Percentiles rank a stretch among this genome's conserved stretches.
phyloP scores from a whole-genome alignment of 441 rosid genomes.

The Melastoma candidum region DNA sequence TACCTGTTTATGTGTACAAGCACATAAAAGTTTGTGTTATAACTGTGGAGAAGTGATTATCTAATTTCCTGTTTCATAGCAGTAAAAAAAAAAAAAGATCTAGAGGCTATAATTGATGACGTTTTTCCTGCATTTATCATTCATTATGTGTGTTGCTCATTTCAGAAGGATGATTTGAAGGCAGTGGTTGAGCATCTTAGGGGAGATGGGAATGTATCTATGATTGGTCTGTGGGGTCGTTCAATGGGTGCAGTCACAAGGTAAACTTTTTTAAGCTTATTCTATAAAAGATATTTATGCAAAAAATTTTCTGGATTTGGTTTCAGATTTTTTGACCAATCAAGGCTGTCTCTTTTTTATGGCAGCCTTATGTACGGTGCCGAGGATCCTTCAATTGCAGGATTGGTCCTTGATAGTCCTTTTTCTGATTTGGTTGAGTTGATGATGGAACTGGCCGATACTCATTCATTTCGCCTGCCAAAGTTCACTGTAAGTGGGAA shows the following conservation, averaged over 20 bases:
- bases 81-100: not conserved
- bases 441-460: conserved; percentile 97
- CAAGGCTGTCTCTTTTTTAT: conserved; percentile 10
- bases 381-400: conserved; percentile 96
- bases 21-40: no score
- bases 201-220: conserved; percentile 82
- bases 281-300: not conserved
- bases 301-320: not conserved
- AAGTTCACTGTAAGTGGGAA: conserved; percentile 81
- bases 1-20: no score
- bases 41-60: not conserved
- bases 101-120: not conserved
- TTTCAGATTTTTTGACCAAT: no score
- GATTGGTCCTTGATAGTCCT: conserved; percentile 97
- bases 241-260: conserved; percentile 99
- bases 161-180: conserved; percentile 90
- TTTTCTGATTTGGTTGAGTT: conserved; percentile 95
- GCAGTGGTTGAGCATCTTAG: conserved; percentile 80
- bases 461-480: conserved; percentile 74
- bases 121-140: conserved; percentile 7
- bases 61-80: conserved; percentile 7
- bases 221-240: conserved; percentile 98
- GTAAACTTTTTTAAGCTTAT: conserved; percentile 24
- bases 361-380: conserved; percentile 93
- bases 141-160: conserved; percentile 20